Evolutionary conservation across 345 rosid species (phyloP).

Genomic region (Chamaenerion angustifolium): DNA sequence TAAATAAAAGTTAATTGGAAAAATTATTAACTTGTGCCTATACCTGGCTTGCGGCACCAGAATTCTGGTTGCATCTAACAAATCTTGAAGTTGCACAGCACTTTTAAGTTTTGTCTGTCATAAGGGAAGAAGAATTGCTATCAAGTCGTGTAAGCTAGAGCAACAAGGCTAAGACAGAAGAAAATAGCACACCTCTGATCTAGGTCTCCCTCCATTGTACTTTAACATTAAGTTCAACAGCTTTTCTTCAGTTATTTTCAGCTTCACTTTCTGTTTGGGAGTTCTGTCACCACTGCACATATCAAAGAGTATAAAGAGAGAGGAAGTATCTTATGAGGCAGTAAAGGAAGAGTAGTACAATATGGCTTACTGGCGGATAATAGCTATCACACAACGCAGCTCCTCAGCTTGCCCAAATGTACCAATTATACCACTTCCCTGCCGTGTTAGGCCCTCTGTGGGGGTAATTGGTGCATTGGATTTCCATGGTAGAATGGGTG

Average conservation of each 20-base stretch:
- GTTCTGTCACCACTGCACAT: slow-evolving; percentile 92
- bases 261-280: slow-evolving; percentile 97
- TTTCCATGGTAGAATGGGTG: slow-evolving; percentile 92
- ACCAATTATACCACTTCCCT: slow-evolving; percentile 93
- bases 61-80: slow-evolving; percentile 93
- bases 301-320: slow-evolving; percentile 4
- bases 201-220: slow-evolving; percentile 93
- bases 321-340: not conserved
- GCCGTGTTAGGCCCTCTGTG: slow-evolving; percentile 78
- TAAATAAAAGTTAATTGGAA: no score
- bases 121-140: not conserved
- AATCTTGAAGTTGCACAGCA: slow-evolving; percentile 95
- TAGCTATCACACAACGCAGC: slow-evolving; percentile 89
- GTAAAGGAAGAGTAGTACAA: not conserved
- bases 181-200: slow-evolving; percentile 47
- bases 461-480: slow-evolving; percentile 61
- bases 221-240: slow-evolving; percentile 84
- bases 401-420: slow-evolving; percentile 94
- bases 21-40: not conserved
- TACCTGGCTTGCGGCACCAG: slow-evolving; percentile 91
- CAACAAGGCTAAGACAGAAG: not conserved
- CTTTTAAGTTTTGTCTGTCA: slow-evolving; percentile 95
- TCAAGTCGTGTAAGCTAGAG: no score
- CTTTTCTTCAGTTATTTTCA: slow-evolving; percentile 94
- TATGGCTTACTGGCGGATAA: slow-evolving; percentile 83